Conservation (phyloP, 139 green algal species). For the Haematococcus sp. region DNA sequence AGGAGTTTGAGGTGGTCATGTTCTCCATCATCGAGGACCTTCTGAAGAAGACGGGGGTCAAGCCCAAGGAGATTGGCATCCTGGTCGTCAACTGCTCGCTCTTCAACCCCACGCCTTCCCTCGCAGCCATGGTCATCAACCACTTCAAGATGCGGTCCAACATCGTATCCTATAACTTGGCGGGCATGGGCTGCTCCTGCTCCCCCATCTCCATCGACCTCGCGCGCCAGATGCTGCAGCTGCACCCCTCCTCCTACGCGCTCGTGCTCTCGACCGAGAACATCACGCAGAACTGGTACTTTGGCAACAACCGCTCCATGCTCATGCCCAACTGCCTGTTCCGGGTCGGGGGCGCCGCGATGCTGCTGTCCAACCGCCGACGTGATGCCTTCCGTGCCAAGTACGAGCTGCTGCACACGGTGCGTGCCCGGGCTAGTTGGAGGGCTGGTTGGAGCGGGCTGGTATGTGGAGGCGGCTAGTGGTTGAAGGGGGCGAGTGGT, state of each 20-base stretch:
- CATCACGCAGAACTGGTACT: conserved; percentile 98
- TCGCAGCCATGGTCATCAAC: conserved; percentile 96
- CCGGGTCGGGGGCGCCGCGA: conserved; percentile 88
- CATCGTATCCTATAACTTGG: conserved; percentile 93
- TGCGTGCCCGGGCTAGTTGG: background rate
- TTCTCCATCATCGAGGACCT: conserved; percentile 67
- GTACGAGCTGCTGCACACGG: conserved; percentile 82
- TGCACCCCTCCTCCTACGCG: conserved; percentile 67
- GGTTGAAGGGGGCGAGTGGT: too few species aligned
- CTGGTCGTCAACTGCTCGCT: conserved; percentile 96
- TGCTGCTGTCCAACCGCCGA: conserved; percentile 88
- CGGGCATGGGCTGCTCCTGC: conserved; percentile 81
- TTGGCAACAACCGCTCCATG: conserved; percentile 88
- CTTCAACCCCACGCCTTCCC: conserved; percentile 95
- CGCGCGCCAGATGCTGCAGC: conserved; percentile 87
- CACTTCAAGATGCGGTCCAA: conserved; percentile 90
- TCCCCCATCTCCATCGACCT: conserved; percentile 74
- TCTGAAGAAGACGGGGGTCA: conserved; percentile 51
- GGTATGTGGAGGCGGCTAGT: too few species aligned
- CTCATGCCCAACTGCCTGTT: conserved; percentile 98
- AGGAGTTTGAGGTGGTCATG: conserved; percentile 88
- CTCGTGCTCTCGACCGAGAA: conserved; percentile 96
- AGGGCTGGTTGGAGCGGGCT: too few species aligned
- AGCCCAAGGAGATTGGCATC: conserved; percentile 79
- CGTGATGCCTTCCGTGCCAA: conserved; percentile 68